Conservation (phyloP, 75 land plant genomes). For the Pinus tabuliformis region DNA sequence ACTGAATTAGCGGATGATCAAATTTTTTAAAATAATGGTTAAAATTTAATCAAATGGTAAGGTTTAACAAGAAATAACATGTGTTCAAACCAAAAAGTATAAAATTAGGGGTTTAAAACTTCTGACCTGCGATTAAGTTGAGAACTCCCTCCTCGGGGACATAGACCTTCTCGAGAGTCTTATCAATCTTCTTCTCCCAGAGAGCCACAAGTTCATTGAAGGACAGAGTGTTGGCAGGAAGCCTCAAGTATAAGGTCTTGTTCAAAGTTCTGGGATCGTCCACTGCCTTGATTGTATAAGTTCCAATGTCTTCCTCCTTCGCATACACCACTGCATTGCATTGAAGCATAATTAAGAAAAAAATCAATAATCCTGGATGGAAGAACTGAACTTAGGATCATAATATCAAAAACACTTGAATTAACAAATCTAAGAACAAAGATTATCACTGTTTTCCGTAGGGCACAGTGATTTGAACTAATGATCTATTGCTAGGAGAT, state of each 20-base stretch:
- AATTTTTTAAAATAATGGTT: no score
- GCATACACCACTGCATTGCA: slow-evolving; percentile 3
- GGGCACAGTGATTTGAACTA: no score
- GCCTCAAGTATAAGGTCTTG: slow-evolving; percentile 23
- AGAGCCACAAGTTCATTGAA: slow-evolving; percentile 13
- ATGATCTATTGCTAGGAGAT: no score
- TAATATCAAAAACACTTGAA: no score
- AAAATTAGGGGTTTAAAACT: background rate
- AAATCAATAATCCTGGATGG: background rate
- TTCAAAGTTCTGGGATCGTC: slow-evolving; percentile 29
- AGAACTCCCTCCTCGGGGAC: background rate
- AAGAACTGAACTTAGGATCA: background rate
- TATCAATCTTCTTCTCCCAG: slow-evolving; percentile 34
- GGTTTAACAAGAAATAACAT: no score
- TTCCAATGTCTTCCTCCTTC: slow-evolving; percentile 29
- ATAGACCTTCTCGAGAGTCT: slow-evolving; percentile 2
- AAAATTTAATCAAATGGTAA: no score
- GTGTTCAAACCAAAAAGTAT: no score
- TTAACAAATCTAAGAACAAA: no score
- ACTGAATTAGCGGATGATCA: no score
- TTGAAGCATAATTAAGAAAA: background rate
- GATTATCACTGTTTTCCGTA: no score
- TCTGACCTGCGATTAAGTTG: slow-evolving; percentile 5
- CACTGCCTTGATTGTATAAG: slow-evolving; percentile 17
- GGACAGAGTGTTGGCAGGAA: slow-evolving; percentile 20